Evolutionary conservation across 768 basidiomycete genomes (phyloP).

Genomic region (Termitomyces sp.): DNA sequence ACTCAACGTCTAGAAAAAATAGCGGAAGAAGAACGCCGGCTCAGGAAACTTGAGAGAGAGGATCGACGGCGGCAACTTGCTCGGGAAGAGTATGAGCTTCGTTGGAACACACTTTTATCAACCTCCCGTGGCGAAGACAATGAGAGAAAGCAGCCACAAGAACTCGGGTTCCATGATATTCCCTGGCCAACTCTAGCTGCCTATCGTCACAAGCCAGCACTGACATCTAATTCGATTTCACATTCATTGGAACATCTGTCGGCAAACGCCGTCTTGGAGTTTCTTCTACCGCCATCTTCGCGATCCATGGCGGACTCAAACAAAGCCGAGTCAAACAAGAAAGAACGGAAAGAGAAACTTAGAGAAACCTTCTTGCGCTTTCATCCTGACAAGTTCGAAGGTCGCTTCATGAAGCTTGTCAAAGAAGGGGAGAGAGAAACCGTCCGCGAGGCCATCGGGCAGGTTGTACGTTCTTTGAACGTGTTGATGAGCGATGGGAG

Average conservation of each 20-base stretch:
- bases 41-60: slow-evolving; percentile 42
- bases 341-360: slow-evolving; percentile 52
- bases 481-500: slow-evolving; percentile 36
- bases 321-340: slow-evolving; percentile 27
- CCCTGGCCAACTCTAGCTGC: slow-evolving; percentile 62
- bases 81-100: slow-evolving; percentile 46
- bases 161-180: slow-evolving; percentile 51
- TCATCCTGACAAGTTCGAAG: slow-evolving; percentile 81
- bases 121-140: slow-evolving; percentile 18
- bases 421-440: slow-evolving; percentile 36
- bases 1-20: slow-evolving; percentile 42
- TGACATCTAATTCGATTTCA: slow-evolving; percentile 4
- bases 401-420: slow-evolving; percentile 55
- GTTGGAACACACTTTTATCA: slow-evolving; percentile 49
- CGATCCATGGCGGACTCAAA: slow-evolving; percentile 6
- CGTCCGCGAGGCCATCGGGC: slow-evolving; percentile 57
- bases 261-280: slow-evolving; percentile 46
- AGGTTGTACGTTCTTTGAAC: slow-evolving; percentile 58
- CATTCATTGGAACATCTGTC: slow-evolving; percentile 46
- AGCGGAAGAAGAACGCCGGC: slow-evolving; percentile 47
- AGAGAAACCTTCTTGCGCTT: slow-evolving; percentile 67
- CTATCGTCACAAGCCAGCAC: slow-evolving; percentile 19
- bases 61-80: slow-evolving; percentile 36
- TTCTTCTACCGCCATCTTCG: slow-evolving; percentile 37
- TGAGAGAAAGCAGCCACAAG: slow-evolving; percentile 6